A percentile compares a stretch with the other conserved stretches of the same genome.
These are phyloP conservation scores for Salix udensis DNA, from an alignment of 345 rosid species.

Conservation along the genomic window DNA sequence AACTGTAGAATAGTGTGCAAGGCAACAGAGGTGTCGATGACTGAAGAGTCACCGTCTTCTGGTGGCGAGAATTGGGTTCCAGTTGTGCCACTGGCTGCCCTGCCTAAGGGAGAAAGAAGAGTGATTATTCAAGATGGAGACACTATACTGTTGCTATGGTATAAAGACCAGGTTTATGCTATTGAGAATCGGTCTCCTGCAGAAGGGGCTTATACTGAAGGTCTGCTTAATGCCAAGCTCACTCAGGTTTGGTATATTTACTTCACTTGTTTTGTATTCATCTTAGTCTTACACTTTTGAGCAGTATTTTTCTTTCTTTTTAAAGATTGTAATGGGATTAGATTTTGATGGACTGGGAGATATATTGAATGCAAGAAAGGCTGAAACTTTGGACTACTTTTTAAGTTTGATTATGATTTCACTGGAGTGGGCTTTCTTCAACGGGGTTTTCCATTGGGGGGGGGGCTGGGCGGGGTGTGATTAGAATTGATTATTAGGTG, in stretches of 20 bases:
- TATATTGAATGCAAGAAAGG: background rate
- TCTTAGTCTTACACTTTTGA: too few species aligned
- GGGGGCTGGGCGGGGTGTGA: accelerated
- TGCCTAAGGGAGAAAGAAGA: slow-evolving; percentile 83
- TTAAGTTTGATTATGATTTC: too few species aligned
- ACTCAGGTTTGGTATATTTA: slow-evolving; percentile 47
- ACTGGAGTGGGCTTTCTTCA: too few species aligned
- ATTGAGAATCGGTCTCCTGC: slow-evolving; percentile 91
- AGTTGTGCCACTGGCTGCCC: slow-evolving; percentile 80
- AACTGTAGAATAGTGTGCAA: slow-evolving; percentile 36
- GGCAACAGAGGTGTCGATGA: slow-evolving; percentile 51
- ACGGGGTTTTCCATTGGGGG: too few species aligned
- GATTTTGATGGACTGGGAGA: background rate
- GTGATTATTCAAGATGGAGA: slow-evolving; percentile 82
- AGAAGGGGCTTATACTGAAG: slow-evolving; percentile 91
- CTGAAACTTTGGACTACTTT: too few species aligned
- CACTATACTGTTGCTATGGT: slow-evolving; percentile 84
- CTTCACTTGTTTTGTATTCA: background rate
- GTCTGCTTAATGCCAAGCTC: slow-evolving; percentile 88
- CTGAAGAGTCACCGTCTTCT: slow-evolving; percentile 38
- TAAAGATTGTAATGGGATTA: background rate
- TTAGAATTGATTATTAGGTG: too few species aligned
- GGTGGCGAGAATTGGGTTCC: slow-evolving; percentile 70
- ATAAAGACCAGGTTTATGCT: slow-evolving; percentile 72
- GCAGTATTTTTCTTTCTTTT: background rate